Percentiles rank a stretch among this genome's conserved stretches.
phyloP scores from a whole-genome alignment of 495 filamentous ascomycete species.

The Aeminium ludgeri region DNA sequence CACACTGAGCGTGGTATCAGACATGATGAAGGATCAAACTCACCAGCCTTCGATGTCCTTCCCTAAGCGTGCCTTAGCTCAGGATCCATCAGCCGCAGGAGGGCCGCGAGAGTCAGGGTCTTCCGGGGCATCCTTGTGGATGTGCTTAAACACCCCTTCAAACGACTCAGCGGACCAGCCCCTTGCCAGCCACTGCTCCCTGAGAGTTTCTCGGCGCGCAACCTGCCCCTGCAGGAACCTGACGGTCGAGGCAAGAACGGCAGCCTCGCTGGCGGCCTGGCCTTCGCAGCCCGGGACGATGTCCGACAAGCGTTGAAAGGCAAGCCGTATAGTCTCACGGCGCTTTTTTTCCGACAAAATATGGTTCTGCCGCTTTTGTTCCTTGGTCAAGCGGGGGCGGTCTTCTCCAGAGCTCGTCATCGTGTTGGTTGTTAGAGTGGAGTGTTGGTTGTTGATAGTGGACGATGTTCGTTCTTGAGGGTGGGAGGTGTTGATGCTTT shows the following conservation, averaged over 20 bases:
- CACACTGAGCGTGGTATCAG: no score
- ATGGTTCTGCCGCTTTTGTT: conserved; percentile 83
- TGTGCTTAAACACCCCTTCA: conserved; percentile 3
- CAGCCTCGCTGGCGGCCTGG: conserved; percentile 67
- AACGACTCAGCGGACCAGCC: conserved; percentile 1
- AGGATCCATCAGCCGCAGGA: no score
- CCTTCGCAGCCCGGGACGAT: conserved; percentile 72
- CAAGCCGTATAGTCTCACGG: conserved; percentile 65
- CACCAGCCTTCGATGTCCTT: no score
- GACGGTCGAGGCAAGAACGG: conserved; percentile 62
- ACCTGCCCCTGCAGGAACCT: conserved; percentile 53
- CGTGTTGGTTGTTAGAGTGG: neutral
- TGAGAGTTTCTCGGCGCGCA: conserved; percentile 41
- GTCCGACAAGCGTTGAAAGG: conserved; percentile 70
- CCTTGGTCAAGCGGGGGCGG: conserved; percentile 63
- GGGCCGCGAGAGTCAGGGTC: no score
- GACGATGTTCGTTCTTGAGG: neutral
- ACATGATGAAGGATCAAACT: no score
- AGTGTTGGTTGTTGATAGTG: neutral
- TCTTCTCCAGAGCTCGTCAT: conserved; percentile 21
- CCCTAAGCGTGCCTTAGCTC: no score
- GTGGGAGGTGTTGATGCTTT: no score
- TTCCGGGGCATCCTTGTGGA: no score
- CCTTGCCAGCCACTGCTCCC: conserved; percentile 22
- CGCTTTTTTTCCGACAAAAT: conserved; percentile 84